phyloP scores from a whole-genome alignment of 2,329 filamentous ascomycete genomes.

The Aureobasidium mangrovei region DNA sequence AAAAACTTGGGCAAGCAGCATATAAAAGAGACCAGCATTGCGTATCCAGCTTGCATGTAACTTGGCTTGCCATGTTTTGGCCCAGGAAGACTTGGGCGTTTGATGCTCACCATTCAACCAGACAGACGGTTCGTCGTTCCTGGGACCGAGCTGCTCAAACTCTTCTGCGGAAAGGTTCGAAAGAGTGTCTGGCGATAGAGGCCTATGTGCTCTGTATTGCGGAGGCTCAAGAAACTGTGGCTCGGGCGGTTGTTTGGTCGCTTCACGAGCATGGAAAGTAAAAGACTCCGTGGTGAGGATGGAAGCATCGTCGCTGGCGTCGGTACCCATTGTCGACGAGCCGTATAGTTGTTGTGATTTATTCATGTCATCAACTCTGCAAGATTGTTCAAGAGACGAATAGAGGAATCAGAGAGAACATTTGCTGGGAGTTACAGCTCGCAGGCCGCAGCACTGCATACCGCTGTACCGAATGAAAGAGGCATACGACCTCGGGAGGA shows the following conservation, averaged over 20 bases:
- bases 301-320: background rate
- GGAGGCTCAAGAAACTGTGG: slow-evolving; percentile 10
- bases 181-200: slow-evolving; percentile 36
- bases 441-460: background rate
- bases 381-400: background rate
- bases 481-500: slow-evolving; percentile 5
- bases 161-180: slow-evolving; percentile 31
- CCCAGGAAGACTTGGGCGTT: background rate
- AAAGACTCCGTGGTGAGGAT: background rate
- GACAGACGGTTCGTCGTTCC: background rate
- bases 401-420: background rate
- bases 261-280: background rate
- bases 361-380: background rate
- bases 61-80: slow-evolving; percentile 24
- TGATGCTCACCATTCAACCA: slow-evolving; percentile 7
- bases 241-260: background rate
- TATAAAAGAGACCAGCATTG: slow-evolving; percentile 65
- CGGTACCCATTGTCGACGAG: background rate
- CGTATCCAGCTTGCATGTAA: slow-evolving; percentile 44
- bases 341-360: background rate
- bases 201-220: slow-evolving; percentile 23
- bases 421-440: too few relatives aligned
- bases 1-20: slow-evolving; percentile 70
- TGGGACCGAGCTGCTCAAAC: slow-evolving; percentile 22
- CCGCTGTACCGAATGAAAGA: background rate